Evolutionary conservation across 306 rosid species (phyloP).

Genomic region (Cicer judaicum): DNA sequence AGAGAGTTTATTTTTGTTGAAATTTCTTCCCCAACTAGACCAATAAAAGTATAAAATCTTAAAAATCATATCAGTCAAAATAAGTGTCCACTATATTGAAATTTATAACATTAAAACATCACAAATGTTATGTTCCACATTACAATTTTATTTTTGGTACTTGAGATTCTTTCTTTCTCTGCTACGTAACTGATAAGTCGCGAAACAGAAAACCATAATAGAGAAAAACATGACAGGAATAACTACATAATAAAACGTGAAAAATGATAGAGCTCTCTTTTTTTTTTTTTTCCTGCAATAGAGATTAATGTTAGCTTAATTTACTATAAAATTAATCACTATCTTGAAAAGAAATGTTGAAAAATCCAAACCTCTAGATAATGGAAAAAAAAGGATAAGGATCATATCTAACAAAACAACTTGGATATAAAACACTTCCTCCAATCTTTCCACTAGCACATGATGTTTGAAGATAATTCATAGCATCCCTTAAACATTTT

Average conservation of each 20-base stretch:
- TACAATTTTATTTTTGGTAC: conserved; percentile 30
- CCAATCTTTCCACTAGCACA: conserved; percentile 43
- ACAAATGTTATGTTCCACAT: conserved; percentile 9
- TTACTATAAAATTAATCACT: background rate
- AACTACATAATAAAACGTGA: background rate
- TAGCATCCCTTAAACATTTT: conserved; percentile 36
- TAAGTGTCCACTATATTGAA: conserved; percentile 8
- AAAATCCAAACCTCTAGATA: conserved; percentile 38
- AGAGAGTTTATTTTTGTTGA: conserved; percentile 38
- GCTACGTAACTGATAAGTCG: conserved; percentile 10
- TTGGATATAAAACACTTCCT: conserved; percentile 43
- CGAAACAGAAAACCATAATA: conserved; percentile 15
- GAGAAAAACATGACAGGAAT: background rate
- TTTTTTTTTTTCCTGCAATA: conserved; percentile 28
- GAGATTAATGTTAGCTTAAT: conserved; percentile 17
- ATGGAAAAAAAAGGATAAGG: conserved; percentile 6
- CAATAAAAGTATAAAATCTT: background rate
- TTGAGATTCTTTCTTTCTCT: conserved; percentile 28
- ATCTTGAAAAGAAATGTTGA: background rate
- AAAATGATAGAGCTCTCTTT: background rate
- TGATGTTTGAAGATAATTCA: conserved; percentile 27
- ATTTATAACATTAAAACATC: background rate
- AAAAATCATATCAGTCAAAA: background rate
- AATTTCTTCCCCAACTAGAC: conserved; percentile 38
- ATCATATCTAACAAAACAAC: conserved; percentile 47